A percentile compares a stretch with the other conserved stretches of the same genome.
Evolutionary conservation across 1,284 basidiomycete genomes (phyloP).

Genomic region (Leccinum fuscescens): DNA sequence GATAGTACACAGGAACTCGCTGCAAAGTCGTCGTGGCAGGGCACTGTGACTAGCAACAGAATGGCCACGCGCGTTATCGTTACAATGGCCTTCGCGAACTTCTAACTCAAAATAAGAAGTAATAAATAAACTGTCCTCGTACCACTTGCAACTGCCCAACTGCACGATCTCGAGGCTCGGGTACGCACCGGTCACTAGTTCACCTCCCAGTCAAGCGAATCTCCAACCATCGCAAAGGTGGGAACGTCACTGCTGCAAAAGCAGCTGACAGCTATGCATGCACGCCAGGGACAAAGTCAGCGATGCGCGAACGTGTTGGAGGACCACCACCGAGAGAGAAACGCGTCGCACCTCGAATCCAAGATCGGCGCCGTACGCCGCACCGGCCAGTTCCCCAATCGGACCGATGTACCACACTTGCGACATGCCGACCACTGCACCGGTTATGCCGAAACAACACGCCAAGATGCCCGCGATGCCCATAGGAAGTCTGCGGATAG

Average conservation of each 20-base stretch:
- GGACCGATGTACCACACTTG: slow-evolving; percentile 55
- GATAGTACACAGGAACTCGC: background rate
- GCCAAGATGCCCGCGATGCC: slow-evolving; percentile 55
- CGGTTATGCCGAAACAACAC: slow-evolving; percentile 45
- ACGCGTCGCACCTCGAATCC: slow-evolving; percentile 50
- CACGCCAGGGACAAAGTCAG: background rate
- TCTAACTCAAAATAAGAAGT: background rate
- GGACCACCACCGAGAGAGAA: background rate
- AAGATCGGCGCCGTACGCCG: slow-evolving; percentile 48
- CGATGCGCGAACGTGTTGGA: background rate
- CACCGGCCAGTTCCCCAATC: slow-evolving; percentile 43
- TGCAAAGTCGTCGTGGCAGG: background rate
- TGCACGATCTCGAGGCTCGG: background rate
- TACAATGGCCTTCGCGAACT: background rate
- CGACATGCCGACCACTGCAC: slow-evolving; percentile 51
- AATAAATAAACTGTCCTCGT: background rate
- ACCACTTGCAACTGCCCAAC: background rate
- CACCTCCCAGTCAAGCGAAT: slow-evolving; percentile 42
- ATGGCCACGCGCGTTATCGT: background rate
- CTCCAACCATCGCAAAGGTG: slow-evolving; percentile 45
- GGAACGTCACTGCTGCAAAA: slow-evolving; percentile 43
- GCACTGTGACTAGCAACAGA: background rate
- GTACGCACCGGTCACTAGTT: background rate
- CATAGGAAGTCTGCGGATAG: slow-evolving; percentile 43
- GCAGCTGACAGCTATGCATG: slow-evolving; percentile 40